These are phyloP conservation scores for Anthoceros angustus DNA, from an alignment of 225 moss, liverwort and hornwort genomes.

Conservation along the genomic window DNA sequence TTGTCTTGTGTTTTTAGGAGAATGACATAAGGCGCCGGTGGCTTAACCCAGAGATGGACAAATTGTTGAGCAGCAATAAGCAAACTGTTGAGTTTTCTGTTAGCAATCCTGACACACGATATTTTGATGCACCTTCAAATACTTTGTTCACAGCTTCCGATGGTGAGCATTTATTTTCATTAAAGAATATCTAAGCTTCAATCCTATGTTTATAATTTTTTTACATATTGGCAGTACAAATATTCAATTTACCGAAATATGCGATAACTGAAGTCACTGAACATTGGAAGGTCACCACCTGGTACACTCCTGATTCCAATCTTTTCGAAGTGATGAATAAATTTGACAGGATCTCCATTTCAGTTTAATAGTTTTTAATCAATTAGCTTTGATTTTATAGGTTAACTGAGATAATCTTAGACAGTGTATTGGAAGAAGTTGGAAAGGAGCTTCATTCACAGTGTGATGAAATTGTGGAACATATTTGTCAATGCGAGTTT, in stretches of 20 bases:
- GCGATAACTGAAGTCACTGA: too few relatives aligned
- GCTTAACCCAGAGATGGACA: constrained; percentile 3
- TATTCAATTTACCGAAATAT: too few relatives aligned
- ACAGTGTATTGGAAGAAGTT: background rate
- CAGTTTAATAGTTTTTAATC: background rate
- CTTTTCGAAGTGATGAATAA: background rate
- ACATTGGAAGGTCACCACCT: too few relatives aligned
- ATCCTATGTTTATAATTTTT: too few relatives aligned
- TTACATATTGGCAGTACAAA: too few relatives aligned
- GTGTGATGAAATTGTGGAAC: background rate
- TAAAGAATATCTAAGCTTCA: background rate
- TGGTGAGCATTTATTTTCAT: background rate
- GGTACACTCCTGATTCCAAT: too few relatives aligned
- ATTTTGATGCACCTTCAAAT: background rate
- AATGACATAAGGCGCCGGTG: background rate
- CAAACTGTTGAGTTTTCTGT: background rate
- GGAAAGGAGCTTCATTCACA: background rate
- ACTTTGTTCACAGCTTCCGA: background rate
- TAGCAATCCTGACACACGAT: background rate
- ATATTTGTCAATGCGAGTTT: background rate
- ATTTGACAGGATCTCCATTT: background rate
- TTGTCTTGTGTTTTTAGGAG: background rate
- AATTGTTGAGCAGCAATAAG: background rate
- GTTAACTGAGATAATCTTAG: background rate
- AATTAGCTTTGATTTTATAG: background rate